Evolutionary conservation across 495 filamentous ascomycete genomes (phyloP).

Genomic region (Platismatia glauca): DNA sequence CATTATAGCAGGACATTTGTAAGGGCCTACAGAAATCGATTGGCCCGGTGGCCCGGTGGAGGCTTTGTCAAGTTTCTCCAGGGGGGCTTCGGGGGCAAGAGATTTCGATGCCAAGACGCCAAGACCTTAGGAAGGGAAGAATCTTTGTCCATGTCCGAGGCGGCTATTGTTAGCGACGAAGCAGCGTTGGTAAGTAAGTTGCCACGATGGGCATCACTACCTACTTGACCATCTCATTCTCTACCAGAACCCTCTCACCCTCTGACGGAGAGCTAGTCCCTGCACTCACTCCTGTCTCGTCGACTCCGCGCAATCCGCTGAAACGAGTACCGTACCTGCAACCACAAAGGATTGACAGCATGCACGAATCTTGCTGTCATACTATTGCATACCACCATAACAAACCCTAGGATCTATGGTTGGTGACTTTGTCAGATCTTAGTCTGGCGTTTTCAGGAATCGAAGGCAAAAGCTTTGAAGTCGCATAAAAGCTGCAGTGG

Average conservation of each 20-base stretch:
- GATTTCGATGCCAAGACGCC: background rate
- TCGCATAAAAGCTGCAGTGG: background rate
- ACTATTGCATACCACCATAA: background rate
- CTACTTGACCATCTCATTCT: no score
- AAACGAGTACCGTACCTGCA: background rate
- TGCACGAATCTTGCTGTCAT: background rate
- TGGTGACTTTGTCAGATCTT: background rate
- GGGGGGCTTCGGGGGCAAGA: background rate
- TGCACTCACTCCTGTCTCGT: background rate
- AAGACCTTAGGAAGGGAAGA: background rate
- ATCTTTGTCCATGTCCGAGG: background rate
- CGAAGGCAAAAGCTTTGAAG: background rate
- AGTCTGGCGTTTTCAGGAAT: background rate
- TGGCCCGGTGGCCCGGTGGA: no score
- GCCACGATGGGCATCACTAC: background rate
- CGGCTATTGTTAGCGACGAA: no score
- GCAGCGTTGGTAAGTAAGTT: background rate
- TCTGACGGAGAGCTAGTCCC: background rate
- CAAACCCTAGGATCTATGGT: background rate
- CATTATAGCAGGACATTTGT: no score
- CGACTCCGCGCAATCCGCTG: background rate
- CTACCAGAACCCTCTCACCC: background rate
- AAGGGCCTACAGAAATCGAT: no score
- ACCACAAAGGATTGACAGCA: background rate
- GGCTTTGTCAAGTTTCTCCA: no score